Conservation (phyloP, 225 moss, liverwort and hornwort species). For the Takakia lepidozioides region DNA sequence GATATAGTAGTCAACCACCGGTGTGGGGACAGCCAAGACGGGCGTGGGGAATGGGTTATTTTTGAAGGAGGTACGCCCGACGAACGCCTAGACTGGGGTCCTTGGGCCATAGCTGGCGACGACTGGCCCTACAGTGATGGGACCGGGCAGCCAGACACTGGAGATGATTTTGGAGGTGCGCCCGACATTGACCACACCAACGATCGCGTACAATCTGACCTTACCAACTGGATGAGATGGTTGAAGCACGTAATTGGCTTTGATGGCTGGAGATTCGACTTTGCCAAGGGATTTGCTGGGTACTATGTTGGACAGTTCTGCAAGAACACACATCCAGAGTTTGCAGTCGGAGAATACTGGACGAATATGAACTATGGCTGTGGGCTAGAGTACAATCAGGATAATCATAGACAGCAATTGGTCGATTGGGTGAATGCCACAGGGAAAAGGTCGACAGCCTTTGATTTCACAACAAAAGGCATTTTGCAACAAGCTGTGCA, state of each 20-base stretch:
- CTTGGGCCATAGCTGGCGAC: conserved; percentile 65
- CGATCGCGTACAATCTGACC: conserved; percentile 60
- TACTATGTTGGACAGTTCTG: conserved; percentile 68
- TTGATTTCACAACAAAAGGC: conserved; percentile 96
- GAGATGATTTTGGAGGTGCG: conserved; percentile 80
- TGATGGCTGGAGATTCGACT: conserved; percentile 90
- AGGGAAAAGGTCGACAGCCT: conserved; percentile 35
- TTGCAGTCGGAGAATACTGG: conserved; percentile 73
- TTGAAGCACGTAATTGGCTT: conserved; percentile 67
- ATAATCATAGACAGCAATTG: conserved; percentile 61
- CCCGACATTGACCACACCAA: conserved; percentile 95
- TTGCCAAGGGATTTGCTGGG: conserved; percentile 79
- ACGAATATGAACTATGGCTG: conserved; percentile 57
- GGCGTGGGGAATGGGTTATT: conserved; percentile 69
- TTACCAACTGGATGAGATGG: conserved; percentile 72
- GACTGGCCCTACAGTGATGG: conserved; percentile 57
- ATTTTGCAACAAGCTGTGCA: conserved; percentile 76
- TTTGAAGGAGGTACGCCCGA: conserved; percentile 84
- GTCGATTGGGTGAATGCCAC: conserved; percentile 79
- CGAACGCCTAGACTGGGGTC: conserved; percentile 85
- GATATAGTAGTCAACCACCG: conserved; percentile 83
- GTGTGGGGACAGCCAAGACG: conserved; percentile 53
- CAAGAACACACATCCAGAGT: conserved; percentile 43
- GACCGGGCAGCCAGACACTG: conserved; percentile 62
- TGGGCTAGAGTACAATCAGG: conserved; percentile 76